These are phyloP conservation scores for Hortaea werneckii DNA, from an alignment of 2,329 filamentous ascomycete genomes.

Conservation along the genomic window DNA sequence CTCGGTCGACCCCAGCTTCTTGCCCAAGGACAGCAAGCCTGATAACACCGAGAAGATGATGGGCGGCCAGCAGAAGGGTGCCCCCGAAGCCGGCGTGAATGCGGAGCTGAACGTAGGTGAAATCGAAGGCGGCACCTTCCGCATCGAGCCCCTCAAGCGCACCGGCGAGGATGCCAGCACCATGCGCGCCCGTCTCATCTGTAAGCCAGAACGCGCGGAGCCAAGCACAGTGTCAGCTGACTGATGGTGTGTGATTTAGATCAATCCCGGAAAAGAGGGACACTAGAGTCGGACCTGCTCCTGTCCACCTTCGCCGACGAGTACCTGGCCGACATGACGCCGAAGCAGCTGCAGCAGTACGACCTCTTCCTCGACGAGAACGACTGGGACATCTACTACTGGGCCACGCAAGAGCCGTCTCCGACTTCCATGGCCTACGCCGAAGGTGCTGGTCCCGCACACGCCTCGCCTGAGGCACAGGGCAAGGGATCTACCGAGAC, in stretches of 20 bases:
- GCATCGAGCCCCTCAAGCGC: constrained; percentile 78
- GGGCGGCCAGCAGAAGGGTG: constrained; percentile 48
- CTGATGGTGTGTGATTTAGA: constrained; percentile 45
- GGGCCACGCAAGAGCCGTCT: constrained; percentile 77
- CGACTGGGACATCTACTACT: constrained; percentile 99
- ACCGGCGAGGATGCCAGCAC: constrained; percentile 75
- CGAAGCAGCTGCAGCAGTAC: constrained; percentile 67
- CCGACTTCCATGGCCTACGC: constrained; percentile 48
- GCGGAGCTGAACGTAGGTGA: constrained; percentile 73
- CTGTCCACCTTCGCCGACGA: constrained; percentile 87
- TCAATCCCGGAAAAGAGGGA: constrained; percentile 93
- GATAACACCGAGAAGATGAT: constrained; percentile 57
- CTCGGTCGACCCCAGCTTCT: constrained; percentile 45
- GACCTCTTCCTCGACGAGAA: constrained; percentile 95
- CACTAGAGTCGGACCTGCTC: constrained; percentile 88
- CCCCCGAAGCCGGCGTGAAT: constrained; percentile 38
- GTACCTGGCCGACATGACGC: constrained; percentile 64
- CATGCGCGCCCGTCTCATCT: constrained; percentile 77
- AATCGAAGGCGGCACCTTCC: constrained; percentile 76
- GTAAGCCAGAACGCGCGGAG: constrained; percentile 31
- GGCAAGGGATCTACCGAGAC: constrained; percentile 26
- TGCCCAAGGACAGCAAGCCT: constrained; percentile 49
- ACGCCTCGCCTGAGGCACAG: constrained; percentile 35
- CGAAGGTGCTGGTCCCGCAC: constrained; percentile 39
- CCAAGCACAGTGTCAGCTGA: constrained; percentile 6